Percentiles rank a stretch among this genome's conserved stretches.
These are phyloP conservation scores for Saccharomycopsis selenospora DNA, from an alignment of 805 yeast genomes.

Conservation along the genomic window DNA sequence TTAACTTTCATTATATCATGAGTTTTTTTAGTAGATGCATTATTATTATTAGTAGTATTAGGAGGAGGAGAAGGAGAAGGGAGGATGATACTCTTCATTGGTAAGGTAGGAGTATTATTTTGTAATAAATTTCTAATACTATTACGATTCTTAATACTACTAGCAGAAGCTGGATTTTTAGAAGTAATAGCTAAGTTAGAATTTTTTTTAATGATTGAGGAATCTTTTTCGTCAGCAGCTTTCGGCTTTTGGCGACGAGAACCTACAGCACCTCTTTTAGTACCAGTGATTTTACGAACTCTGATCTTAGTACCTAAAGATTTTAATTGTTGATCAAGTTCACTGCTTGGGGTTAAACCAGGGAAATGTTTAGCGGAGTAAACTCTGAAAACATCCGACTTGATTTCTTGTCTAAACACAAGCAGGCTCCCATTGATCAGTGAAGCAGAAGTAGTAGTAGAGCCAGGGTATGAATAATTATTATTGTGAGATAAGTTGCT, in stretches of 20 bases:
- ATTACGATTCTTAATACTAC: too few species aligned
- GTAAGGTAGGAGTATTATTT: too few species aligned
- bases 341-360: slow-evolving; percentile 27
- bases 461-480: background rate
- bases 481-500: background rate
- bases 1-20: background rate
- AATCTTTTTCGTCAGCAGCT: background rate
- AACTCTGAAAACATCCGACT: slow-evolving; percentile 24
- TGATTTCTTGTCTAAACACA: slow-evolving; percentile 21
- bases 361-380: slow-evolving; percentile 31
- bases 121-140: too few species aligned
- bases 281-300: slow-evolving; percentile 13
- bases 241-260: slow-evolving; percentile 1
- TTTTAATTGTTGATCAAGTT: slow-evolving; percentile 20
- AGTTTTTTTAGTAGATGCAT: background rate
- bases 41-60: too few species aligned
- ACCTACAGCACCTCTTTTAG: slow-evolving; percentile 9
- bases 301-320: slow-evolving; percentile 10
- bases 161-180: too few species aligned
- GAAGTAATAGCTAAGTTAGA: too few species aligned
- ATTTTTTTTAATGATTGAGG: background rate
- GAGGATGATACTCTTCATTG: too few species aligned
- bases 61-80: too few species aligned
- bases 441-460: too few species aligned
- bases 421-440: too few species aligned